Conservation (phyloP, 495 filamentous ascomycete genomes). For the Talaromyces wortmannii region DNA sequence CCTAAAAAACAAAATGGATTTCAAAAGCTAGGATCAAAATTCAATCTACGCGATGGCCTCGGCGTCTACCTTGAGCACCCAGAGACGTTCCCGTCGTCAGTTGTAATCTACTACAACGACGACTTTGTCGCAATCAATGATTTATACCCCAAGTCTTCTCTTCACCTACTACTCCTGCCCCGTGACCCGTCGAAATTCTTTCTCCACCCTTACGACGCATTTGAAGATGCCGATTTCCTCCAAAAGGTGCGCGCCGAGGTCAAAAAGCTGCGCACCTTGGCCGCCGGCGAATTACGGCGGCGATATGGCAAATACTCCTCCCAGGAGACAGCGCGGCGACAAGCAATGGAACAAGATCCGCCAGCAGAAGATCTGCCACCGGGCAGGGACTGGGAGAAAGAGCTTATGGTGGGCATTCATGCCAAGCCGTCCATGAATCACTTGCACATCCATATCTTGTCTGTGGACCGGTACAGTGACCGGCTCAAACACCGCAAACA, state of each 20-base stretch:
- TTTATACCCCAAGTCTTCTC: slow-evolving; percentile 72
- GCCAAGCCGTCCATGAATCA: slow-evolving; percentile 88
- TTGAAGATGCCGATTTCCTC: slow-evolving; percentile 67
- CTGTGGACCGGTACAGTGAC: slow-evolving; percentile 62
- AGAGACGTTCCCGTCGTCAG: slow-evolving; percentile 47
- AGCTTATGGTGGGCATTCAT: slow-evolving; percentile 75
- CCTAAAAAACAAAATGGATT: slow-evolving; percentile 18
- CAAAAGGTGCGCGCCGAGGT: slow-evolving; percentile 53
- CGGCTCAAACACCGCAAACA: slow-evolving; percentile 75
- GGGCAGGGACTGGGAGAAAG: slow-evolving; percentile 73
- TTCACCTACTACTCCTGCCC: slow-evolving; percentile 84
- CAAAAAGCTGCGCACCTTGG: slow-evolving; percentile 52
- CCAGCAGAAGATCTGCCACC: slow-evolving; percentile 47
- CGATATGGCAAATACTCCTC: slow-evolving; percentile 57
- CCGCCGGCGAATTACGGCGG: slow-evolving; percentile 70
- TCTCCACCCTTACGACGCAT: slow-evolving; percentile 72
- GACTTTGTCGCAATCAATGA: slow-evolving; percentile 80
- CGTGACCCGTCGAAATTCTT: slow-evolving; percentile 54
- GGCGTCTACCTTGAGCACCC: slow-evolving; percentile 67
- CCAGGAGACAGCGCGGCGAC: slow-evolving; percentile 48
- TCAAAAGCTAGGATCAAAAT: slow-evolving; percentile 12
- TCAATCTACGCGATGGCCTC: slow-evolving; percentile 54
- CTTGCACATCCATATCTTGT: slow-evolving; percentile 84
- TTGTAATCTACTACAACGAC: slow-evolving; percentile 62
- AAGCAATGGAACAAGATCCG: slow-evolving; percentile 41